These are phyloP conservation scores for Boletus insuetus DNA, from an alignment of 768 basidiomycete species.

Conservation along the genomic window DNA sequence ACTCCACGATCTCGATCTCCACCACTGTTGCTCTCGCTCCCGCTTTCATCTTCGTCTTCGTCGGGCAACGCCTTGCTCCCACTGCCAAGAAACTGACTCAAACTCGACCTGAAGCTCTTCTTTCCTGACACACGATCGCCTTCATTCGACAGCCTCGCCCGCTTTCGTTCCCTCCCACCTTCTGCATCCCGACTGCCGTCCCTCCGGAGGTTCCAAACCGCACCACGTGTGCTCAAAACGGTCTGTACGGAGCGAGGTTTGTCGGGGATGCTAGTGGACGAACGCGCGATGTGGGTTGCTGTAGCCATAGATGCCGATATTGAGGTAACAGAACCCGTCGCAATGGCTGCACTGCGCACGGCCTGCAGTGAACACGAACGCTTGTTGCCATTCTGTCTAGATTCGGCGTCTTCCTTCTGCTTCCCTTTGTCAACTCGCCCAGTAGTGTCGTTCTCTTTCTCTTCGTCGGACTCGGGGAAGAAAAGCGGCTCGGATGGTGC, in stretches of 20 bases:
- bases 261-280: background rate
- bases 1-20: constrained; percentile 4
- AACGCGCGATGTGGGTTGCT: background rate
- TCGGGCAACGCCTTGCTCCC: constrained; percentile 35
- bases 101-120: constrained; percentile 42
- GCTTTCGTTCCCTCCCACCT: constrained; percentile 37
- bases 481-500: constrained; percentile 24
- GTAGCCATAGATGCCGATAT: background rate
- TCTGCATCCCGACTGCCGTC: constrained; percentile 12
- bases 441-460: background rate
- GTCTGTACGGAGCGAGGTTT: constrained; percentile 35
- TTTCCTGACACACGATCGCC: constrained; percentile 2
- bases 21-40: constrained; percentile 4
- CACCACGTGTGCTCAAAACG: constrained; percentile 50
- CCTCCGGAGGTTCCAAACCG: constrained; percentile 45
- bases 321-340: background rate
- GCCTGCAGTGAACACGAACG: background rate
- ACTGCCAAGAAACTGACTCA: constrained; percentile 53
- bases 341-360: background rate
- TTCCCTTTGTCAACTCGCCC: background rate
- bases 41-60: constrained; percentile 17
- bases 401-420: background rate
- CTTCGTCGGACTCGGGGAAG: constrained; percentile 25
- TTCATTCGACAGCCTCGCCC: constrained; percentile 24
- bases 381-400: background rate